Evolutionary conservation across 371 early-diverging fungal species (phyloP), one percentile per base, ranked within the genome.

Genomic region (Mucor lusitanicus): DNA sequence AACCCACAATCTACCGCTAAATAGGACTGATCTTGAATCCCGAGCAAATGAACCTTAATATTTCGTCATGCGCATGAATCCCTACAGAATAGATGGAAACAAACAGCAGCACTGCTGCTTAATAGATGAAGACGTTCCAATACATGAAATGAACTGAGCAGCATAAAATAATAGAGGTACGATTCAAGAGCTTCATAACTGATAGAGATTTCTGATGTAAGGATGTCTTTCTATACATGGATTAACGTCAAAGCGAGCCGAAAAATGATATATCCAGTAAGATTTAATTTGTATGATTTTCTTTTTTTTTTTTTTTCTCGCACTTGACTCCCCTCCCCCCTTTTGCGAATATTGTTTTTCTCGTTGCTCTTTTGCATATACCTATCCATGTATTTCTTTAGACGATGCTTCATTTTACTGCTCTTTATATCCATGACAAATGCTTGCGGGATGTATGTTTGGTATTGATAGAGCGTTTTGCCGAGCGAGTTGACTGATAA

Each of bases 361-460:
- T 50, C 12, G 19, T 25, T 50, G 21, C 19, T 50, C 39, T 40
- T 6, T 40, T 40, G 40, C 9, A 17, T 17, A 17, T 17, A 40
- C 17, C 5, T 3, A 40, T 27, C 0, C 23, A 50, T 50, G 50
- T 50, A 50, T 25, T 27, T 50, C 12, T 2, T 13, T 50, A 50
- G 25, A 50, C 50, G 25, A 27, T 50, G 25, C 25, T 50, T 50
- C 13, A 5, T 35, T 28, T 21, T 44, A 2, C 30, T 27, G 23
- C 21, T 42, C 9, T 5, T 39, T 9, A 6, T 55, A 28, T 64
- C 28, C 13, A 8, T 19, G 17, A 11, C 59, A 23, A 19, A 33
- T 35, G 42, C 59, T 6, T 65, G 59, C 44, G 61, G 67, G 56
- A 64, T 64, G 64, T 64, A 63, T 6, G 42, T 44, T 60, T 19